Evolutionary conservation across 2,329 filamentous ascomycete species (phyloP).

Genomic region (Ascochyta viciae-villosae): DNA sequence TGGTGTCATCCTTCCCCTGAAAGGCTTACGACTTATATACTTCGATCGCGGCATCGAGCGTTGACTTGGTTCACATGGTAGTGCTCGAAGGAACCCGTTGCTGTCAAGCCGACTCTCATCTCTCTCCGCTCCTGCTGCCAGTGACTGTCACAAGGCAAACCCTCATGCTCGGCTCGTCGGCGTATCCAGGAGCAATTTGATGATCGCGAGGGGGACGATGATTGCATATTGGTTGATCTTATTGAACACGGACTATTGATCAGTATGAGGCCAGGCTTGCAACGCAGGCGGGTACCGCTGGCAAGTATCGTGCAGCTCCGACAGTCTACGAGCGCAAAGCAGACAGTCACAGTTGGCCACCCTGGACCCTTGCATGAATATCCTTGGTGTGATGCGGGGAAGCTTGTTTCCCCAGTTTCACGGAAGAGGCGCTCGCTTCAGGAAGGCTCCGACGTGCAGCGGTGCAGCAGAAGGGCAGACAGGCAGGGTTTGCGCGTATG

Average conservation of each 20-base stretch:
- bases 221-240: not conserved
- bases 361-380: slow-evolving; percentile 3
- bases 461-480: not conserved
- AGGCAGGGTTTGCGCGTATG: not conserved
- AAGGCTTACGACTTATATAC: slow-evolving; percentile 4
- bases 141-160: slow-evolving; percentile 2
- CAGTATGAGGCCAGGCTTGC: not conserved
- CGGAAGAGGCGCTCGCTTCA: slow-evolving; percentile 6
- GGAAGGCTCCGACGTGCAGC: slow-evolving; percentile 9
- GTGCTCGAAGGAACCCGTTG: not conserved
- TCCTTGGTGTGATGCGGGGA: slow-evolving; percentile 12
- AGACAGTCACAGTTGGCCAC: not conserved
- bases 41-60: not conserved
- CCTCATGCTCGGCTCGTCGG: slow-evolving; percentile 7
- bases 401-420: slow-evolving; percentile 7
- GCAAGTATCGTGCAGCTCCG: not conserved
- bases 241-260: not conserved
- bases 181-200: not conserved
- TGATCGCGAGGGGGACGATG: slow-evolving; percentile 7
- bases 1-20: not conserved
- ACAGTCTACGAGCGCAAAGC: not conserved
- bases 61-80: not conserved
- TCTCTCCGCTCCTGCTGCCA: not conserved
- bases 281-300: not conserved
- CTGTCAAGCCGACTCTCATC: not conserved